These are phyloP conservation scores for Yamadazyma endophytica DNA, from an alignment of 805 yeast genomes.

Conservation along the genomic window DNA sequence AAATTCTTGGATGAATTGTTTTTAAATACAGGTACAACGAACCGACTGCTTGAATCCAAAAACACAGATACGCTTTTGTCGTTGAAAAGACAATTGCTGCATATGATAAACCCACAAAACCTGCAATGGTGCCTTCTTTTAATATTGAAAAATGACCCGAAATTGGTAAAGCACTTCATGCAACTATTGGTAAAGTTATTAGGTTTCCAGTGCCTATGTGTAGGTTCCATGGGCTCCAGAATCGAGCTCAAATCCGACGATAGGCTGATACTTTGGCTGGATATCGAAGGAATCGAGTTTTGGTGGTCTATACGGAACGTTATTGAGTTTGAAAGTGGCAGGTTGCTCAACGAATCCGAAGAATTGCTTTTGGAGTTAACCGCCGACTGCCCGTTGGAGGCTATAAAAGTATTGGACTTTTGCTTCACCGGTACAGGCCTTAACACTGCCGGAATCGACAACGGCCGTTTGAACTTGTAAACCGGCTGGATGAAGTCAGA, in stretches of 20 bases:
- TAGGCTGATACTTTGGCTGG: no score
- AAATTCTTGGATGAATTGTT: constrained; percentile 8
- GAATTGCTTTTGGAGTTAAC: no score
- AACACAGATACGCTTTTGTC: constrained; percentile 10
- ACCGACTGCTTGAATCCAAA: constrained; percentile 24
- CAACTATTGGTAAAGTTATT: constrained; percentile 39
- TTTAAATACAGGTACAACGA: constrained; percentile 32
- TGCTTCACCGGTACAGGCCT: no score
- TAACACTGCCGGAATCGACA: constrained; percentile 51
- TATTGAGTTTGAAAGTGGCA: no score
- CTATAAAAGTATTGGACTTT: no score
- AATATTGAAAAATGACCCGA: constrained; percentile 28
- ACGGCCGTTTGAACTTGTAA: constrained; percentile 43
- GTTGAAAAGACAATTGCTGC: constrained; percentile 28
- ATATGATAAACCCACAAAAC: constrained; percentile 47
- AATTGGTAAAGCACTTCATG: constrained; percentile 34
- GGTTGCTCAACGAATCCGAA: no score
- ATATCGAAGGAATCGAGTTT: no score
- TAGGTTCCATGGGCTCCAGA: constrained; percentile 40
- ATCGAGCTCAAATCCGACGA: no score
- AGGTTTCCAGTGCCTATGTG: constrained; percentile 51
- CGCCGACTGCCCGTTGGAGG: no score
- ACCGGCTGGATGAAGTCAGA: constrained; percentile 30
- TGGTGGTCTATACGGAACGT: no score
- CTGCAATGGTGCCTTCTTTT: constrained; percentile 46